These are phyloP conservation scores for Pluteus cervinus DNA, from an alignment of 768 basidiomycete genomes.

Conservation along the genomic window DNA sequence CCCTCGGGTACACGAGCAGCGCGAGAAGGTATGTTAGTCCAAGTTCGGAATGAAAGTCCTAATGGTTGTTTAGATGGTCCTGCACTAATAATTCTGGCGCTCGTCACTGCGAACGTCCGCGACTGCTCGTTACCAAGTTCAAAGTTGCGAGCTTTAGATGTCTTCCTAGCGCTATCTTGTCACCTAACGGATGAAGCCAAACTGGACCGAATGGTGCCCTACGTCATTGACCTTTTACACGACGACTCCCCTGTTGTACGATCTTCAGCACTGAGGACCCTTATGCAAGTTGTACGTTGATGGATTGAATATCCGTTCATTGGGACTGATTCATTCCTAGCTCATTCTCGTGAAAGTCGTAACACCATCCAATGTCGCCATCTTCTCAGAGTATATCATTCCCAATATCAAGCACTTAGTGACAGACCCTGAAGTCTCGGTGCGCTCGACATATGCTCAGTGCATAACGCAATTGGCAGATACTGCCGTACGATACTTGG, in stretches of 20 bases:
- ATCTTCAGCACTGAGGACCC: constrained; percentile 66
- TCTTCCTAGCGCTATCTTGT: constrained; percentile 74
- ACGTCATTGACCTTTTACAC: constrained; percentile 80
- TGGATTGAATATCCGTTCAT: background rate
- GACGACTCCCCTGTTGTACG: constrained; percentile 85
- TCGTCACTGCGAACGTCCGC: constrained; percentile 84
- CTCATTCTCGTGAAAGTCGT: constrained; percentile 65
- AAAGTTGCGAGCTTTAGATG: constrained; percentile 78
- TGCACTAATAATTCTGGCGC: constrained; percentile 79
- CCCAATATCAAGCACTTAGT: constrained; percentile 83
- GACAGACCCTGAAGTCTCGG: constrained; percentile 82
- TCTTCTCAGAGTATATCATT: constrained; percentile 94
- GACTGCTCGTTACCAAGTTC: constrained; percentile 84
- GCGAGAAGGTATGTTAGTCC: constrained; percentile 46
- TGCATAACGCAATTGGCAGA: constrained; percentile 83
- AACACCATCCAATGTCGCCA: constrained; percentile 73
- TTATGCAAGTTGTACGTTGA: constrained; percentile 74
- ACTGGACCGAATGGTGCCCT: constrained; percentile 88
- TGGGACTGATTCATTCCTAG: constrained; percentile 12
- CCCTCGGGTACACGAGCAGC: constrained; percentile 49
- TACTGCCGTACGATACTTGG: constrained; percentile 80
- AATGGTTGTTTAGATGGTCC: constrained; percentile 61
- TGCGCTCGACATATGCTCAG: constrained; percentile 72
- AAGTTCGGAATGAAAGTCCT: background rate
- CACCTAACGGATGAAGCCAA: constrained; percentile 94